These are phyloP conservation scores for Colletotrichum falcatum DNA, from an alignment of 2,329 filamentous ascomycete genomes.

Conservation along the genomic window DNA sequence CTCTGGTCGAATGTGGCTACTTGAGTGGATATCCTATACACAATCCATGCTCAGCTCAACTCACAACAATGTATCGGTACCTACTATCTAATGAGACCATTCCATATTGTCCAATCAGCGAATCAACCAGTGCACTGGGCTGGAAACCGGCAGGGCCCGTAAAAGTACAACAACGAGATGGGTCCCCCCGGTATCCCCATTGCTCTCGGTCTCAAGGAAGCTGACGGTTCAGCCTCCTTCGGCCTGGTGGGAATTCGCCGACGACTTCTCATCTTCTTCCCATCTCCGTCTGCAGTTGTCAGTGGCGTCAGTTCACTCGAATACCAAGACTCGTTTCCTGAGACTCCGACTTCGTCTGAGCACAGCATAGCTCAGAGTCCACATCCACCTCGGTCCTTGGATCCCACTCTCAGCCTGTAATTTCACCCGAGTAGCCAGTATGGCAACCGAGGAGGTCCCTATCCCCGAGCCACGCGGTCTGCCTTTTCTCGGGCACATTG, in stretches of 20 bases:
- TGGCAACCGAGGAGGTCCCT: constrained; percentile 44
- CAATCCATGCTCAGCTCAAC: not conserved
- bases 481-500: constrained; percentile 74
- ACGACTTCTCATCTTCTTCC: not conserved
- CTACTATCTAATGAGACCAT: not conserved
- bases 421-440: constrained; percentile 32
- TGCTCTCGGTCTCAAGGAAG: not conserved
- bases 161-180: not conserved
- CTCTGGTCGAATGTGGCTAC: not conserved
- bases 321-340: not conserved
- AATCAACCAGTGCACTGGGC: not conserved
- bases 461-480: constrained; percentile 66
- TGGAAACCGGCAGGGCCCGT: not conserved
- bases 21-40: not conserved
- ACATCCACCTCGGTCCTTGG: too few relatives aligned
- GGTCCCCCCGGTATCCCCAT: not conserved
- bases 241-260: not conserved
- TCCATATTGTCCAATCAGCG: not conserved
- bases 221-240: not conserved
- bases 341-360: not conserved
- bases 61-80: not conserved
- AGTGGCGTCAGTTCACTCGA: not conserved
- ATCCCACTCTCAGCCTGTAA: too few relatives aligned
- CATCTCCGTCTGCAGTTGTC: not conserved
- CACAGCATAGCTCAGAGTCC: not conserved